Percentiles rank a stretch among this genome's conserved stretches.
phyloP scores from a whole-genome alignment of 139 green algal species.

The Micromonas pusilla region DNA sequence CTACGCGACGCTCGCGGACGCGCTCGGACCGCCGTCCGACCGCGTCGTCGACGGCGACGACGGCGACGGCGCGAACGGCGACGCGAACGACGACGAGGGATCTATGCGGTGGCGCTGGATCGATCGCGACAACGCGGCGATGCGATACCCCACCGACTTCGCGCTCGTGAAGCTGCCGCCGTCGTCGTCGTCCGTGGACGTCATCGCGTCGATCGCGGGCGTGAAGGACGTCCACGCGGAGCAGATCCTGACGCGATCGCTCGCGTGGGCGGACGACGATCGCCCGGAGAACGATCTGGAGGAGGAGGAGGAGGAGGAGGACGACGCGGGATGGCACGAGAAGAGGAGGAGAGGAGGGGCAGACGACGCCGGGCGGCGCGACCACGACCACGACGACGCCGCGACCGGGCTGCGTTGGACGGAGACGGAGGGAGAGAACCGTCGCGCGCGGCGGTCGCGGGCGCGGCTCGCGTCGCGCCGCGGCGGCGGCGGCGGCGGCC shows the following conservation, averaged over 20 bases:
- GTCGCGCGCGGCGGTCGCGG: too few relatives aligned
- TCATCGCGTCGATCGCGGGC: neutral
- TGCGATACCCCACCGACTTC: slow-evolving; percentile 71
- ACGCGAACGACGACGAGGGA: neutral
- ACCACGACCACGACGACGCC: too few relatives aligned
- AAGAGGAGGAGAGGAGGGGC: too few relatives aligned
- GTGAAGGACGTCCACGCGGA: slow-evolving; percentile 65
- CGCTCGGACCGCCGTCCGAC: neutral
- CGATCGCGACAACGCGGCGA: slow-evolving; percentile 53
- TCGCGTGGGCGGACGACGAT: slow-evolving; percentile 33
- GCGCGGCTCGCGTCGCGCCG: too few relatives aligned
- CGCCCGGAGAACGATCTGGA: neutral
- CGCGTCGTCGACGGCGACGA: neutral
- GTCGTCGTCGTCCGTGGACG: slow-evolving; percentile 23
- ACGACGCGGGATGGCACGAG: neutral
- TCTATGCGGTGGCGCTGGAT: slow-evolving; percentile 54
- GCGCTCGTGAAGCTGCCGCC: slow-evolving; percentile 55
- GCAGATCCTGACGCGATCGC: slow-evolving; percentile 36
- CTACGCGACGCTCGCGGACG: neutral
- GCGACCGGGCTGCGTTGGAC: too few relatives aligned
- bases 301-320: neutral
- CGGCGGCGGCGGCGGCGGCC: neutral
- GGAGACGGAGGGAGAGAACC: too few relatives aligned
- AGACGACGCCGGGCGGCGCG: too few relatives aligned
- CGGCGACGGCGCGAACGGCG: neutral